phyloP scores from a whole-genome alignment of 2,329 filamentous ascomycete species.

The Phialocephala sp. region DNA sequence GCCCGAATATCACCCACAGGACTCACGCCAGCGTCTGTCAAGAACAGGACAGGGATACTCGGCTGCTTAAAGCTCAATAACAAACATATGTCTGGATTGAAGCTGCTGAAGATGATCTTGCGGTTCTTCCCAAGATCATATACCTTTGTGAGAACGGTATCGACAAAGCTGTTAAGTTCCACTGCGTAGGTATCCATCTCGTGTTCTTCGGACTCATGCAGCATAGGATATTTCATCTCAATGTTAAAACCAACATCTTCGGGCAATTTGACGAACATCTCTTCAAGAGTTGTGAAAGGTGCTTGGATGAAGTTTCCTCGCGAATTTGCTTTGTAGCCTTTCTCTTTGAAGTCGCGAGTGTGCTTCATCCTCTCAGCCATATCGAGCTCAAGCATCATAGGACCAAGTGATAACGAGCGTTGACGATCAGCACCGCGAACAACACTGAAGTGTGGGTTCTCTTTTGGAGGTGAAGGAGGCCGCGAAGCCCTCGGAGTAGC shows the following conservation, averaged over 20 bases:
- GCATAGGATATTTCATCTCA: constrained; percentile 99
- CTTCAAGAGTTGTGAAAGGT: constrained; percentile 92
- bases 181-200: constrained; percentile 97
- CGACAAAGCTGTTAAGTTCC: constrained; percentile 95
- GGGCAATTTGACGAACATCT: constrained; percentile 86
- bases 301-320: constrained; percentile 95
- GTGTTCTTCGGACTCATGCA: constrained; percentile 91
- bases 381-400: constrained; percentile 35
- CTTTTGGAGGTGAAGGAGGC: constrained; percentile 50
- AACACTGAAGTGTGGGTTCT: constrained; percentile 34
- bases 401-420: constrained; percentile 44
- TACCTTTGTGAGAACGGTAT: constrained; percentile 87
- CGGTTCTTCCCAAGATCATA: constrained; percentile 82
- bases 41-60: constrained; percentile 92
- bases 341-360: constrained; percentile 90
- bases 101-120: constrained; percentile 97
- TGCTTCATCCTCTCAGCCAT: constrained; percentile 91
- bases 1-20: constrained; percentile 88
- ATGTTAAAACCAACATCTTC: constrained; percentile 93
- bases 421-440: constrained; percentile 41
- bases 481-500: constrained; percentile 52
- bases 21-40: constrained; percentile 85
- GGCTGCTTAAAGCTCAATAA: constrained; percentile 96
- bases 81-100: constrained; percentile 96
- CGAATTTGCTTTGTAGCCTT: constrained; percentile 95